Percentiles rank a stretch among this genome's conserved stretches.
Conservation (phyloP, 352 stramenopile genomes). For the Phytopythium kandeliae region DNA sequence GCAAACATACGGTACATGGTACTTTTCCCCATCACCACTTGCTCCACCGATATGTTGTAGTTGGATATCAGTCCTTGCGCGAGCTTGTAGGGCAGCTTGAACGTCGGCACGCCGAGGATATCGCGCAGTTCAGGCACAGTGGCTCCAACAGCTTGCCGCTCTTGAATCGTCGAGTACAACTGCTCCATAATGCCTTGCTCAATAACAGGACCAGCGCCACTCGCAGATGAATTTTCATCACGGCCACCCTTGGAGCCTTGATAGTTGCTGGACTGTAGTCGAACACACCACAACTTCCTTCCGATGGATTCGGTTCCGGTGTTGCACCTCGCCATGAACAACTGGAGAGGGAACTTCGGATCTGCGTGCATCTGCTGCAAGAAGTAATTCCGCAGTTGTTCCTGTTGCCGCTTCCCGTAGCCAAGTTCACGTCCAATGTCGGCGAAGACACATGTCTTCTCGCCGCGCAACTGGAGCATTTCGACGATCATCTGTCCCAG, state of each 20-base stretch:
- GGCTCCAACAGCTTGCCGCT: constrained; percentile 35
- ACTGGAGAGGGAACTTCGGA: constrained; percentile 52
- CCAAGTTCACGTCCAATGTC: constrained; percentile 79
- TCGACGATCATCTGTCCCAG: constrained; percentile 53
- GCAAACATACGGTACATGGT: constrained; percentile 85
- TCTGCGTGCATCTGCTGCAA: constrained; percentile 63
- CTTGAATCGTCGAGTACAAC: constrained; percentile 57
- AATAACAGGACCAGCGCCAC: constrained; percentile 35
- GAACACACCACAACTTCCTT: constrained; percentile 77
- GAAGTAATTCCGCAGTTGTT: constrained; percentile 81
- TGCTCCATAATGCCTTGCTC: constrained; percentile 81
- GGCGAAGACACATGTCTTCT: constrained; percentile 76
- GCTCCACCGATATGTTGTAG: constrained; percentile 72
- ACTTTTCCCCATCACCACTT: constrained; percentile 72
- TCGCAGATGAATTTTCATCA: background rate
- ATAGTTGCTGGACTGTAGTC: constrained; percentile 21
- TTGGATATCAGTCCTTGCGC: constrained; percentile 73
- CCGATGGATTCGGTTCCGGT: constrained; percentile 49
- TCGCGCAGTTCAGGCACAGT: constrained; percentile 81
- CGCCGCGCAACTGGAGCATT: constrained; percentile 55
- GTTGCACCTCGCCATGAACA: constrained; percentile 82
- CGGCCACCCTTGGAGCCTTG: background rate
- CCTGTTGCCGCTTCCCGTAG: constrained; percentile 70
- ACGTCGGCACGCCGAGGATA: constrained; percentile 71
- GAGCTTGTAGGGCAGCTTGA: constrained; percentile 79